Evolutionary conservation across 768 basidiomycete genomes (phyloP).

Genomic region (Daedaleopsis nitida): DNA sequence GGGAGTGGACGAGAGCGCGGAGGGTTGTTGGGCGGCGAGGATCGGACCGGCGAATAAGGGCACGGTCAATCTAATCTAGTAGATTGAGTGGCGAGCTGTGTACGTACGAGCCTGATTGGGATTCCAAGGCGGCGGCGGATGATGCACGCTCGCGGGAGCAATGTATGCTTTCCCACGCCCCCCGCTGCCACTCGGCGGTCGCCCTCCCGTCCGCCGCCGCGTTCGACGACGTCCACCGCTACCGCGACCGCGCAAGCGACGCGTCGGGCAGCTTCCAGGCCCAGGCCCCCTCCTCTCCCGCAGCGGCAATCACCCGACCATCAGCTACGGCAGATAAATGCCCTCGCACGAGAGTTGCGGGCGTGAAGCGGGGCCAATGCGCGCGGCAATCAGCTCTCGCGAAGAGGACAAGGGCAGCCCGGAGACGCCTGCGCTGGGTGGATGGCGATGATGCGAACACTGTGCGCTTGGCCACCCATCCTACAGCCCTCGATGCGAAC

Average conservation of each 20-base stretch:
- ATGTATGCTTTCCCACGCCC: no score
- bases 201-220: not conserved
- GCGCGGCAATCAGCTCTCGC: constrained; percentile 22
- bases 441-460: constrained; percentile 8
- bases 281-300: not conserved
- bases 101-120: constrained; percentile 21
- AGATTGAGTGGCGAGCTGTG: constrained; percentile 21
- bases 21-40: constrained; percentile 12
- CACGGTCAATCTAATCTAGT: constrained; percentile 23
- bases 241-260: not conserved
- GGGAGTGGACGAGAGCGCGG: not conserved
- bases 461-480: no score
- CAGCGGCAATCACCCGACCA: constrained; percentile 22
- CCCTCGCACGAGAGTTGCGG: constrained; percentile 15
- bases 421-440: constrained; percentile 20
- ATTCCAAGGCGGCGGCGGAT: not conserved
- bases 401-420: constrained; percentile 1
- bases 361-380: constrained; percentile 7
- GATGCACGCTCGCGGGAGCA: constrained; percentile 24
- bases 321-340: constrained; percentile 23
- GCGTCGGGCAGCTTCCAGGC: no score
- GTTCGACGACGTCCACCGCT: not conserved
- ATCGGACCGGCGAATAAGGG: constrained; percentile 17
- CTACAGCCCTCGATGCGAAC: no score
- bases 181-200: not conserved